phyloP scores from a whole-genome alignment of 2,329 filamentous ascomycete species.

The Albifimbria verrucaria region DNA sequence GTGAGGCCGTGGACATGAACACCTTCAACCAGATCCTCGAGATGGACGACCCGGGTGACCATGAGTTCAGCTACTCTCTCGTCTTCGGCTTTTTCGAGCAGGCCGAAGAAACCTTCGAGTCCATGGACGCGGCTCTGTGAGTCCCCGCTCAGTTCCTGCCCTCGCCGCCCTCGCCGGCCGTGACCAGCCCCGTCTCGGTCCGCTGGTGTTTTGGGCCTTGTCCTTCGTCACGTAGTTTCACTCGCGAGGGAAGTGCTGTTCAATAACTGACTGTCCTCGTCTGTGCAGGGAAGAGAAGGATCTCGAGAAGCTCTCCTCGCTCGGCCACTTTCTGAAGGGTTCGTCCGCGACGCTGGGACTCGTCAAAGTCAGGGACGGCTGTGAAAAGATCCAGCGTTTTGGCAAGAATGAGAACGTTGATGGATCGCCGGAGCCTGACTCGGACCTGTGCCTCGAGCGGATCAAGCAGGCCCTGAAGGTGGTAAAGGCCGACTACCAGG shows the following conservation, averaged over 20 bases:
- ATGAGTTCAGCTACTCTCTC: constrained; percentile 85
- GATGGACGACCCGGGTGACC: constrained; percentile 89
- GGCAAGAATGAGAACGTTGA: constrained; percentile 79
- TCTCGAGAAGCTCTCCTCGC: constrained; percentile 70
- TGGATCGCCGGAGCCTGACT: constrained; percentile 64
- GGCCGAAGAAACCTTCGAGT: constrained; percentile 77
- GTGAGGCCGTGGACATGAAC: constrained; percentile 70
- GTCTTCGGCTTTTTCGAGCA: constrained; percentile 93
- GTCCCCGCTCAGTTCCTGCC: neutral
- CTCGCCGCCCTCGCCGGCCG: no score
- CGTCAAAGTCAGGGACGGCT: constrained; percentile 85
- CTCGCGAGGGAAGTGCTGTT: no score
- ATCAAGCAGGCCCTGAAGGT: constrained; percentile 67
- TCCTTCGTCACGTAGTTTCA: no score
- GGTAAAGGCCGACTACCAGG: constrained; percentile 73
- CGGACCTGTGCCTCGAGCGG: constrained; percentile 63
- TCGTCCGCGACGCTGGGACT: constrained; percentile 93
- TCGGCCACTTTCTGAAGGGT: constrained; percentile 96
- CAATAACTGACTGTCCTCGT: no score
- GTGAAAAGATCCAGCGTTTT: constrained; percentile 95
- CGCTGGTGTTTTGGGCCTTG: no score
- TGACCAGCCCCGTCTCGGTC: no score
- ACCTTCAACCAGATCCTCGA: constrained; percentile 96
- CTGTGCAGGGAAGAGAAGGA: constrained; percentile 59
- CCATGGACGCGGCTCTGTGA: constrained; percentile 81